These are phyloP conservation scores for Cryptococcus wingfieldii DNA, from an alignment of 1,284 basidiomycete genomes.

Conservation along the genomic window DNA sequence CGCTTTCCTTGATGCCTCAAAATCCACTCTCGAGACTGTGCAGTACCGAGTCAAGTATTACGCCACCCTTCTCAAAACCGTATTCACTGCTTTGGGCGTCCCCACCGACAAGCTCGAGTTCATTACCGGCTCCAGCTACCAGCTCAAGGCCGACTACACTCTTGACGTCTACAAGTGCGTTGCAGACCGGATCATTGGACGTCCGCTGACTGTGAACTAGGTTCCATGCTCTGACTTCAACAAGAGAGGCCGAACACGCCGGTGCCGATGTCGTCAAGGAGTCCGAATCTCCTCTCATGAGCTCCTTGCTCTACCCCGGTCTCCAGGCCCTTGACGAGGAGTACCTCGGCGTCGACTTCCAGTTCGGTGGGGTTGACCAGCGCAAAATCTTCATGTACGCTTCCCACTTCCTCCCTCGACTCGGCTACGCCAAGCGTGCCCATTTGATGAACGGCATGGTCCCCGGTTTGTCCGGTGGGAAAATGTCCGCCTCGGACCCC, in stretches of 20 bases:
- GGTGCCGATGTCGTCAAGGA: conserved; percentile 99
- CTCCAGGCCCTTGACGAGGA: conserved; percentile 96
- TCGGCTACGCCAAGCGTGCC: conserved; percentile 91
- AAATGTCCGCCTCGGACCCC: conserved; percentile 98
- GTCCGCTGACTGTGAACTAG: conserved; percentile 19
- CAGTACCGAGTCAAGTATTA: conserved; percentile 88
- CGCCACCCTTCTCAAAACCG: conserved; percentile 70
- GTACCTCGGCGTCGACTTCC: conserved; percentile 93
- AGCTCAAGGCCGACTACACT: conserved; percentile 86
- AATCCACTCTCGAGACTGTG: conserved; percentile 93
- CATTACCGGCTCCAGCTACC: conserved; percentile 75
- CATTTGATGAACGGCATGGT: conserved; percentile 99
- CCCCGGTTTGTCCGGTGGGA: conserved; percentile 86
- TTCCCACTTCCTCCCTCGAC: conserved; percentile 84
- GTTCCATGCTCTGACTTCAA: conserved; percentile 80
- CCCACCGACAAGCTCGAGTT: conserved; percentile 80
- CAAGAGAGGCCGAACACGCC: conserved; percentile 93
- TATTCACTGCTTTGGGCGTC: conserved; percentile 84
- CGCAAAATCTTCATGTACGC: conserved; percentile 99
- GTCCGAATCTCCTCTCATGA: conserved; percentile 84
- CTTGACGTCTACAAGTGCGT: conserved; percentile 77
- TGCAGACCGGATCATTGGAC: not conserved
- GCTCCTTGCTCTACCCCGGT: conserved; percentile 91
- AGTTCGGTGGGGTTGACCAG: conserved; percentile 98
- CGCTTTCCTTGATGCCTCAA: conserved; percentile 96